Conservation (phyloP, 1,284 basidiomycete species). For the Cryptococcus wingfieldii region DNA sequence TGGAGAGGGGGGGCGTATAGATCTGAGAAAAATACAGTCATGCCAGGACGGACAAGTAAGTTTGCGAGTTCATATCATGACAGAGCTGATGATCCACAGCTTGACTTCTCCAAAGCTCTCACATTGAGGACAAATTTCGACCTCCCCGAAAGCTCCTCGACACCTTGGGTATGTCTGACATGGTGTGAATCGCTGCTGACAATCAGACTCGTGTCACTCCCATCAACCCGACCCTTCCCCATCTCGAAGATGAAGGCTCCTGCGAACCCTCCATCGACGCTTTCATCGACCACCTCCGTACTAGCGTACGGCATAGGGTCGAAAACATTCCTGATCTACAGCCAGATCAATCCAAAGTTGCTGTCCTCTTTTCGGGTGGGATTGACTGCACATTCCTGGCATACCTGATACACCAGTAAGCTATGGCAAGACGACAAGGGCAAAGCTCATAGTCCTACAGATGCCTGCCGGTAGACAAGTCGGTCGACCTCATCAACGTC, state of each 20-base stretch:
- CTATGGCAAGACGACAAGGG: too few relatives aligned
- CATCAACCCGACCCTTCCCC: conserved; percentile 15
- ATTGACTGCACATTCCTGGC: conserved; percentile 87
- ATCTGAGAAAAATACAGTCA: conserved; percentile 14
- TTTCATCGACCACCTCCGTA: conserved; percentile 44
- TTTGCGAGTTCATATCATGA: not conserved
- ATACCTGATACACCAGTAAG: conserved; percentile 68
- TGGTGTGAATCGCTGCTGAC: not conserved
- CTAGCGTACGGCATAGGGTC: conserved; percentile 49
- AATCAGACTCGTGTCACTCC: conserved; percentile 19
- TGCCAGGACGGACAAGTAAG: not conserved
- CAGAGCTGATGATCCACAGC: not conserved
- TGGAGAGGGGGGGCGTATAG: conserved; percentile 29
- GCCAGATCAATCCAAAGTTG: conserved; percentile 58
- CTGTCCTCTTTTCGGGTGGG: conserved; percentile 91
- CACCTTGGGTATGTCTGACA: conserved; percentile 4
- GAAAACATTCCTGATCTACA: conserved; percentile 48
- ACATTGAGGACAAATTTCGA: not conserved
- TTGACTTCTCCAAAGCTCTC: conserved; percentile 11
- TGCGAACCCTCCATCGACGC: conserved; percentile 15
- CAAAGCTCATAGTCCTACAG: conserved; percentile 47
- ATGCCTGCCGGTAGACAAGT: conserved; percentile 64
- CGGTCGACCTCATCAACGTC: conserved; percentile 92
- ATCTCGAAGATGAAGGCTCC: not conserved
- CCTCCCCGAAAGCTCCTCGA: conserved; percentile 4